These are phyloP conservation scores for Candida tammaniensis DNA, from an alignment of 805 yeast genomes.

Conservation along the genomic window DNA sequence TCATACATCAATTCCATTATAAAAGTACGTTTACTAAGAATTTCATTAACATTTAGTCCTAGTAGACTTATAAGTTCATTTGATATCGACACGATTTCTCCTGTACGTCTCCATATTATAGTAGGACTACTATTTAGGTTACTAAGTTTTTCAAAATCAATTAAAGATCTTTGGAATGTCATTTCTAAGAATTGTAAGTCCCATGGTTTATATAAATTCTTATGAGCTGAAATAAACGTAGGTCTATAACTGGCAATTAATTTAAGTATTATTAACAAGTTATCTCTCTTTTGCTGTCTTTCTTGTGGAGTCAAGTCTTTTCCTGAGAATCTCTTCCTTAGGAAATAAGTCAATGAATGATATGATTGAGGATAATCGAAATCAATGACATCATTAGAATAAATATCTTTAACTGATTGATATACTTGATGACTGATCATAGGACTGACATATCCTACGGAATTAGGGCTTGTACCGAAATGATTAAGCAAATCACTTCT, in stretches of 20 bases:
- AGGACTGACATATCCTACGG: conserved; percentile 48
- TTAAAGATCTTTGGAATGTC: conserved; percentile 42
- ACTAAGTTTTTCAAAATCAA: conserved; percentile 44
- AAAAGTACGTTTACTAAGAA: conserved; percentile 58
- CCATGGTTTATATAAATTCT: conserved; percentile 62
- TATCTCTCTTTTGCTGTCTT: conserved; percentile 28
- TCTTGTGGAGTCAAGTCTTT: conserved; percentile 32
- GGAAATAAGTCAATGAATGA: conserved; percentile 55
- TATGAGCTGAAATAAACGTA: conserved; percentile 72
- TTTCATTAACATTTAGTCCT: conserved; percentile 56
- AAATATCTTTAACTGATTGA: conserved; percentile 50
- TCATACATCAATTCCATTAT: conserved; percentile 78
- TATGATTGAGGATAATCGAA: conserved; percentile 64
- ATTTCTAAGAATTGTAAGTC: conserved; percentile 56
- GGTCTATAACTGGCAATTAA: conserved; percentile 68
- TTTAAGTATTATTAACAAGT: conserved; percentile 45
- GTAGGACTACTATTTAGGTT: conserved; percentile 71
- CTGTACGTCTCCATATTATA: conserved; percentile 82
- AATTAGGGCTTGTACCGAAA: conserved; percentile 2
- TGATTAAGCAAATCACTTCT: too few species aligned
- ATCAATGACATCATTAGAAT: conserved; percentile 43
- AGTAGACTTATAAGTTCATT: conserved; percentile 71
- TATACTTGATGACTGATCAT: conserved; percentile 54
- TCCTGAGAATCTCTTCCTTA: conserved; percentile 57
- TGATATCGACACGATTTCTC: conserved; percentile 77